Evolutionary conservation across 148 eudicot genomes (phyloP), one percentile per base, ranked within the genome.

Genomic region (Drosera capensis): DNA sequence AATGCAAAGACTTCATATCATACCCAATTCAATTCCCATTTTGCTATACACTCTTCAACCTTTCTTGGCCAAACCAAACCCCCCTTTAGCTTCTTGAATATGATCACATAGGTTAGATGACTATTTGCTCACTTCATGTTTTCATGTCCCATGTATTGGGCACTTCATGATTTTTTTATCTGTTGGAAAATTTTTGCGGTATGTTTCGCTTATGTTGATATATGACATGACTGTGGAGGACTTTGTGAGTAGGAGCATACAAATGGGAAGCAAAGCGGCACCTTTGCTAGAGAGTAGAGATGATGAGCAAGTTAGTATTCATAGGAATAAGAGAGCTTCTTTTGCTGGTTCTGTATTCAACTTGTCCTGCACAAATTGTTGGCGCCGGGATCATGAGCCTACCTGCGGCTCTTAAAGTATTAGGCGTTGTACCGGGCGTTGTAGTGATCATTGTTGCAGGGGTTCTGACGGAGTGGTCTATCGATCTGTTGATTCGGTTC

Each of bases 361-460:
- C 49, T 60, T 88, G 37, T 84, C 94, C 1, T 77, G 82, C 38
- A 83, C 97, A 14, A 71, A n/a, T 88, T 48, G 77, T 88, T 51
- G 97, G 97, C 47, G 94, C 97, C 3, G 94, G 97, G 28, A 78
- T 88, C 39, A 88, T 88, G 97, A 75, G 92, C 51, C 68, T 88
- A 59, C 97, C 97, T 16, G 90, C 92, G 12, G 79, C 92, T 3
- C 74, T 88, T 57, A 88, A 88, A 68, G 77, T 63, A 21, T 64
- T 88, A 58, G 97, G 97, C 26, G 68, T 88, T 9, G 43, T 83
- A 55, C 77, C 74, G 18, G 97, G 96, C 8, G 57, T 78, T 56
- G 30, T 67, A 14, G 29, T 77, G 66, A 75, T 80, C 24, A 54
- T 83, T 5, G 24, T 80, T 34, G 79, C 85, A 46, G 94, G 81